These are phyloP conservation scores for Aurinia saxatilis DNA, from an alignment of 345 rosid species.

Conservation along the genomic window DNA sequence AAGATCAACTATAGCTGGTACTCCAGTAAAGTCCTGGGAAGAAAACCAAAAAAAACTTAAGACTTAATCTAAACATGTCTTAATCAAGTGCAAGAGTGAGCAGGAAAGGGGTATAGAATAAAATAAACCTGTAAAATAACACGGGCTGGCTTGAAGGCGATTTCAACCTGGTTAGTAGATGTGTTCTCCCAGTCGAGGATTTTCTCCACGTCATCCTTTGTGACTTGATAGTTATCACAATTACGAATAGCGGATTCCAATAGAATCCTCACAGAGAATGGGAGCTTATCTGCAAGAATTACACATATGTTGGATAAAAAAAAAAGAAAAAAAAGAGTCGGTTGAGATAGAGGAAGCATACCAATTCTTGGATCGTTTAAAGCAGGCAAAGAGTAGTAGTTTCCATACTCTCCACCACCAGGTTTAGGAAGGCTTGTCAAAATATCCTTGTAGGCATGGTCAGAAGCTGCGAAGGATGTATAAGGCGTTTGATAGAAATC, in stretches of 20 bases:
- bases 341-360: conserved; percentile 25
- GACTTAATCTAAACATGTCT: conserved; percentile 21
- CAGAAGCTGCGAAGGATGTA: conserved; percentile 69
- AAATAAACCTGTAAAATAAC: conserved; percentile 62
- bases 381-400: conserved; percentile 64
- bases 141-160: conserved; percentile 88
- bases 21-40: conserved; percentile 82
- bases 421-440: conserved; percentile 70
- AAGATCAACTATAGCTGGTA: conserved; percentile 80
- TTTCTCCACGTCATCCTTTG: conserved; percentile 77
- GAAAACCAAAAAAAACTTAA: background rate
- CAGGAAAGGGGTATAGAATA: conserved; percentile 39
- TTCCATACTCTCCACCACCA: conserved; percentile 80
- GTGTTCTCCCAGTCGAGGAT: conserved; percentile 84
- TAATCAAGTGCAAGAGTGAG: conserved; percentile 55
- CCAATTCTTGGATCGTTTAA: conserved; percentile 76
- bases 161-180: conserved; percentile 72
- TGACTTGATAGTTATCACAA: conserved; percentile 80
- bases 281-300: conserved; percentile 53
- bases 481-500: too few species aligned
- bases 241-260: conserved; percentile 81
- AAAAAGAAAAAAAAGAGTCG: too few species aligned
- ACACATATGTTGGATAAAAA: too few species aligned
- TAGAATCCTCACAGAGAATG: conserved; percentile 72
- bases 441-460: conserved; percentile 60